Percentiles rank a stretch among this genome's conserved stretches.
These are phyloP conservation scores for Exobasidium cylindrosporum DNA, from an alignment of 1,284 basidiomycete genomes.

Conservation along the genomic window DNA sequence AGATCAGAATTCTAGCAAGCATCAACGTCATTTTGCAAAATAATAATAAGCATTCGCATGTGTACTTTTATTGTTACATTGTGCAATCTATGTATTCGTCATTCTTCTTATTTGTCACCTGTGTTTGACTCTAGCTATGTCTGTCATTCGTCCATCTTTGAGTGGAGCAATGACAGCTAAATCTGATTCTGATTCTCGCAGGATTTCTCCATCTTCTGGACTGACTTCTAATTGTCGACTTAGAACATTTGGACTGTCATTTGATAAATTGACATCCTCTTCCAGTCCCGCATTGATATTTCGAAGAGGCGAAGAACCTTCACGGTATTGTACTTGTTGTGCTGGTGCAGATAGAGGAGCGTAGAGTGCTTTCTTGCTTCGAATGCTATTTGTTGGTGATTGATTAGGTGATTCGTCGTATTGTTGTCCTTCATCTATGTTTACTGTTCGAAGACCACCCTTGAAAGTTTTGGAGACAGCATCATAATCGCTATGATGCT, in stretches of 20 bases:
- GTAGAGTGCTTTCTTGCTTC: neutral
- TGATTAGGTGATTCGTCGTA: conserved; percentile 7
- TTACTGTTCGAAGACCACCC: conserved; percentile 16
- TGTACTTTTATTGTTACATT: no score
- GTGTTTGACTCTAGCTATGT: conserved; percentile 22
- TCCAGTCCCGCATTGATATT: conserved; percentile 9
- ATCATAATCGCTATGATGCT: conserved; percentile 43
- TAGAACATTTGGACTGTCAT: conserved; percentile 14
- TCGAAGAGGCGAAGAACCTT: no score
- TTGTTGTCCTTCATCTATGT: conserved; percentile 19
- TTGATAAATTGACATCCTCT: conserved; percentile 15
- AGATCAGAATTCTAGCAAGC: no score
- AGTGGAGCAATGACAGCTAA: conserved; percentile 41
- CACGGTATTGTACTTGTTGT: no score
- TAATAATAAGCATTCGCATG: no score
- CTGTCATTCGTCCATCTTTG: conserved; percentile 38
- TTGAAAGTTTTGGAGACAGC: conserved; percentile 27
- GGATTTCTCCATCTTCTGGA: conserved; percentile 12
- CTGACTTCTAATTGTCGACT: conserved; percentile 17
- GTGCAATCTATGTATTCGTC: no score
- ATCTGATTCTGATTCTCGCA: conserved; percentile 11
- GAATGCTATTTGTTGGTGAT: neutral
- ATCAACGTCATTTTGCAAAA: no score
- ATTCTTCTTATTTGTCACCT: neutral
- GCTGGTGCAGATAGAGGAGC: no score